Percentiles rank a stretch among this genome's conserved stretches.
Conservation (phyloP, 1,139 yeast genomes). For the Suhomyces wounanorum region DNA sequence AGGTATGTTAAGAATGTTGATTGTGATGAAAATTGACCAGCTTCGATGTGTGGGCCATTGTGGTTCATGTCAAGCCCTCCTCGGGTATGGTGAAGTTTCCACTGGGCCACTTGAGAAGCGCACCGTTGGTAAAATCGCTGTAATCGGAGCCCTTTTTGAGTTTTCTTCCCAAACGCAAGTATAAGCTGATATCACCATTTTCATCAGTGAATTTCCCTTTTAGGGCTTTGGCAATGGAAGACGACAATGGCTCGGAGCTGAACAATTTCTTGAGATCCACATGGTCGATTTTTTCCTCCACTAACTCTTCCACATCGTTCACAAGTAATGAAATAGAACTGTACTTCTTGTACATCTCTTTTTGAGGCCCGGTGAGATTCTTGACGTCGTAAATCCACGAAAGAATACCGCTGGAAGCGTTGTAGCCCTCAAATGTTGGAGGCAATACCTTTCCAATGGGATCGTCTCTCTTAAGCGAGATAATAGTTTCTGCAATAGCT, state of each 20-base stretch:
- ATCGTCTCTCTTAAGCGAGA: conserved; percentile 70
- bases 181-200: conserved; percentile 43
- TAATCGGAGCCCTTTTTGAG: conserved; percentile 39
- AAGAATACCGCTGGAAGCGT: conserved; percentile 32
- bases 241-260: conserved; percentile 27
- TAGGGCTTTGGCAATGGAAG: conserved; percentile 15
- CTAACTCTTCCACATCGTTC: conserved; percentile 77
- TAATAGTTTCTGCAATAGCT: conserved; percentile 77
- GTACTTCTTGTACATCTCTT: conserved; percentile 17
- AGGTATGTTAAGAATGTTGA: neutral
- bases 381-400: conserved; percentile 31
- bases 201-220: conserved; percentile 23
- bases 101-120: conserved; percentile 55
- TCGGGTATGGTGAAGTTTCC: conserved; percentile 45
- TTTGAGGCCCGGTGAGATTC: conserved; percentile 7
- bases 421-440: conserved; percentile 50
- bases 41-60: neutral
- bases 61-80: conserved; percentile 23
- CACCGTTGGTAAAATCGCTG: conserved; percentile 63
- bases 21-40: neutral
- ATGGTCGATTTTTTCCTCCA: conserved; percentile 48
- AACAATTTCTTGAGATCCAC: conserved; percentile 45
- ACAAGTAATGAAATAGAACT: conserved; percentile 64
- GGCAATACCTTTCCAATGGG: conserved; percentile 66
- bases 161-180: conserved; percentile 56